Evolutionary conservation across 345 rosid genomes (phyloP).

Genomic region (Melaleuca quinquenervia): DNA sequence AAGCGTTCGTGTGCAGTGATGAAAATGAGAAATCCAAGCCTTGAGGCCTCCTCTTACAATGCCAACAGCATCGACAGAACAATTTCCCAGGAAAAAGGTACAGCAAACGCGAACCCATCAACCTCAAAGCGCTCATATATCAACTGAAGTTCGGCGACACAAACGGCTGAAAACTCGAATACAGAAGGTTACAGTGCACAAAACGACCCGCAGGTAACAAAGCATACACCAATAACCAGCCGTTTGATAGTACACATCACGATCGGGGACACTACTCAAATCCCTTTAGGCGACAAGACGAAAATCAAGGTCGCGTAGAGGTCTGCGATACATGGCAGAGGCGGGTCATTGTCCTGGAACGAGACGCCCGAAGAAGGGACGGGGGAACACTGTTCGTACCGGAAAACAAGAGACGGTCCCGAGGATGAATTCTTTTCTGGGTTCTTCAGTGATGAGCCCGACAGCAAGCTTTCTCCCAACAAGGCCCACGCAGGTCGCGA

Average conservation of each 20-base stretch:
- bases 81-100: not conserved
- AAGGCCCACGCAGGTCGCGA: not conserved
- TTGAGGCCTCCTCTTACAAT: not conserved
- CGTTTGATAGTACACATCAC: not conserved
- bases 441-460: not conserved
- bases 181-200: fast-evolving
- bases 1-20: not conserved
- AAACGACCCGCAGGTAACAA: no score
- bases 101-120: not conserved
- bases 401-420: not conserved
- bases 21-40: not conserved
- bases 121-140: not conserved
- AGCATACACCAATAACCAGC: not conserved
- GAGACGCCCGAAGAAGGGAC: not conserved
- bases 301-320: not conserved
- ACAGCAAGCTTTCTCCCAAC: not conserved
- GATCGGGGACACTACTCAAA: not conserved
- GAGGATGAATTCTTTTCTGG: not conserved
- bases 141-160: not conserved
- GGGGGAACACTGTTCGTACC: not conserved
- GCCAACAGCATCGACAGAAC: not conserved
- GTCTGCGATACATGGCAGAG: not conserved
- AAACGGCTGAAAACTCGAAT: not conserved
- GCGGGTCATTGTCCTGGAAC: not conserved
- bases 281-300: not conserved